Evolutionary conservation across 192 early-diverging fungal species (phyloP).

Genomic region (Backusella sp.): DNA sequence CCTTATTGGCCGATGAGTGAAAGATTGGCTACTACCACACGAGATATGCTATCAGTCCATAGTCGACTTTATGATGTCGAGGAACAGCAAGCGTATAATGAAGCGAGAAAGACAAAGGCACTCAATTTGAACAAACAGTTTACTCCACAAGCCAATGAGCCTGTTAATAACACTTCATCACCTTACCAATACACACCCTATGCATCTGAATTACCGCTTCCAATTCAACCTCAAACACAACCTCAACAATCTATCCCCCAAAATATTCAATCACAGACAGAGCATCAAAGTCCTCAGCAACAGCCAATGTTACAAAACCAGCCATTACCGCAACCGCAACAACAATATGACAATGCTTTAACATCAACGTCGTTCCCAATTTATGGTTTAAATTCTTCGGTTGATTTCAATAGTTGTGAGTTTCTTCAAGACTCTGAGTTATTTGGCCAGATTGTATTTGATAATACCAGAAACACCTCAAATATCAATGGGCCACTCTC

Average conservation of each 20-base stretch:
- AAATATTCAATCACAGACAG: neutral
- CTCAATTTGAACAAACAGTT: neutral
- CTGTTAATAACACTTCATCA: neutral
- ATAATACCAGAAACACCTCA: constrained; percentile 8
- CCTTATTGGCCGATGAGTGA: constrained; percentile 33
- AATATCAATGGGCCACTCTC: neutral
- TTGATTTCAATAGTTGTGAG: constrained; percentile 30
- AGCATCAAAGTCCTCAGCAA: neutral
- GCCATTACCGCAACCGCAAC: neutral
- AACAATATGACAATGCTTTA: neutral
- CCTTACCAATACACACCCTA: neutral
- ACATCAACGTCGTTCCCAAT: neutral
- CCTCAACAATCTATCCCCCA: neutral
- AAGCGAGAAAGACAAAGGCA: neutral
- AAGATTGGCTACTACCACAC: constrained; percentile 22
- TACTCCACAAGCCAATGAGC: neutral
- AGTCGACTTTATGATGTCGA: constrained; percentile 24
- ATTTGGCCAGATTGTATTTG: constrained; percentile 33
- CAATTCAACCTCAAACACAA: neutral
- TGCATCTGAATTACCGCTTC: neutral
- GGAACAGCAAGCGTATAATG: neutral
- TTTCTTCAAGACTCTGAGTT: constrained; percentile 26
- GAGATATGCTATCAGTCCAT: constrained; percentile 20
- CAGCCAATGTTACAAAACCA: neutral
- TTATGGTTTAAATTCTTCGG: neutral